phyloP scores from a whole-genome alignment of 345 rosid species.

The Trapa incisa region DNA sequence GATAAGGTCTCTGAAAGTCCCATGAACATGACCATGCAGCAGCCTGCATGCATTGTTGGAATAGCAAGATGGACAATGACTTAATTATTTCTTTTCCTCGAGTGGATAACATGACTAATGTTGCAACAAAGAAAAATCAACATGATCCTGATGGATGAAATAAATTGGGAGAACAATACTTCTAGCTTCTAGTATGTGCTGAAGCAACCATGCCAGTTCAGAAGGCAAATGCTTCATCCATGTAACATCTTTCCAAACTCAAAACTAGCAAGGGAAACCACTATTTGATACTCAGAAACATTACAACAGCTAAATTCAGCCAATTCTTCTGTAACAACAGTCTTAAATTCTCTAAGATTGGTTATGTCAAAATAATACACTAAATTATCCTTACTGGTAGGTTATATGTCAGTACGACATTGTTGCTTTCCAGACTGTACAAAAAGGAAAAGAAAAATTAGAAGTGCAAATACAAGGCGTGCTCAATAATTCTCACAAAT shows the following conservation, averaged over 20 bases:
- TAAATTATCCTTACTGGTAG: constrained; percentile 41
- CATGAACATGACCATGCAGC: constrained; percentile 97
- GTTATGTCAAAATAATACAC: background rate
- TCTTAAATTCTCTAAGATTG: background rate
- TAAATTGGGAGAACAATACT: background rate
- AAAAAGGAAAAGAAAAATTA: constrained; percentile 13
- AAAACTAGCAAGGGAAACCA: background rate
- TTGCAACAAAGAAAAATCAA: background rate
- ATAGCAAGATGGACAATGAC: background rate
- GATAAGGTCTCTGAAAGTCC: constrained; percentile 51
- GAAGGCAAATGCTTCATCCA: background rate
- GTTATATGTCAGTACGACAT: constrained; percentile 47
- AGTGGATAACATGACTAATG: background rate
- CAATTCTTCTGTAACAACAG: background rate
- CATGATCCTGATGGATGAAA: background rate
- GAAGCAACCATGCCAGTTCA: background rate
- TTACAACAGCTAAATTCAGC: background rate
- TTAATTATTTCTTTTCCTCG: background rate
- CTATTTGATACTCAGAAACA: background rate
- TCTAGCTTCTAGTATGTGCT: background rate
- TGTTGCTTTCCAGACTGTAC: constrained; percentile 67
- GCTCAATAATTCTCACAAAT: constrained; percentile 1
- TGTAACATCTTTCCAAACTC: background rate
- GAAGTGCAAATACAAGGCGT: constrained; percentile 4
- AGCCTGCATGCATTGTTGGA: constrained; percentile 24